Conservation (phyloP, 805 yeast species). For the Maudiozyma serrabonitensis region DNA sequence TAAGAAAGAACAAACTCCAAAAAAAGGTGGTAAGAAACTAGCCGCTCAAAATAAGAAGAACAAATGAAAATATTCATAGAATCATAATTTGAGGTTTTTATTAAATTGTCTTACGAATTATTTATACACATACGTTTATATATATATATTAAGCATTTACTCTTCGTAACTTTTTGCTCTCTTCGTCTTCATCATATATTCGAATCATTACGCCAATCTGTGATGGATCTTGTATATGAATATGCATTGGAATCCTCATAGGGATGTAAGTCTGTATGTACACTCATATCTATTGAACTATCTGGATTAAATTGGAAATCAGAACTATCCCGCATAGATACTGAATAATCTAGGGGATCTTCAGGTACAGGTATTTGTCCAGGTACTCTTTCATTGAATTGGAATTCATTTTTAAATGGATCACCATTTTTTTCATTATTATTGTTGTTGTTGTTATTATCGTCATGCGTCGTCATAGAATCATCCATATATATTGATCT, state of each 20-base stretch:
- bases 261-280: background rate
- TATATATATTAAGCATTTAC: background rate
- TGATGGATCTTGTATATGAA: background rate
- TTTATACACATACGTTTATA: background rate
- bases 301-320: background rate
- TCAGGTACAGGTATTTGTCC: background rate
- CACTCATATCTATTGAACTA: background rate
- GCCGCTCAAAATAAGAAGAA: no score
- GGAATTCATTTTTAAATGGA: constrained; percentile 4
- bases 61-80: no score
- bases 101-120: background rate
- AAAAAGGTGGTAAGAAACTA: constrained; percentile 2
- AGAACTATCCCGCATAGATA: background rate
- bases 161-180: background rate
- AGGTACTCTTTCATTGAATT: background rate
- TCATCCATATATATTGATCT: background rate
- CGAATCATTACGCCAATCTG: background rate
- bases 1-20: constrained; percentile 2
- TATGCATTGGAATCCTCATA: background rate
- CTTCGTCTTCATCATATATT: background rate
- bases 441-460: background rate
- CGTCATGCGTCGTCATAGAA: background rate
- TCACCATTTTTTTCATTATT: background rate
- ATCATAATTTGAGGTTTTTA: background rate
- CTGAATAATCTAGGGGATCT: background rate